Percentiles rank a stretch among this genome's conserved stretches.
phyloP scores from a whole-genome alignment of 2,329 filamentous ascomycete genomes.

The Penicillium fuscoglaucum region DNA sequence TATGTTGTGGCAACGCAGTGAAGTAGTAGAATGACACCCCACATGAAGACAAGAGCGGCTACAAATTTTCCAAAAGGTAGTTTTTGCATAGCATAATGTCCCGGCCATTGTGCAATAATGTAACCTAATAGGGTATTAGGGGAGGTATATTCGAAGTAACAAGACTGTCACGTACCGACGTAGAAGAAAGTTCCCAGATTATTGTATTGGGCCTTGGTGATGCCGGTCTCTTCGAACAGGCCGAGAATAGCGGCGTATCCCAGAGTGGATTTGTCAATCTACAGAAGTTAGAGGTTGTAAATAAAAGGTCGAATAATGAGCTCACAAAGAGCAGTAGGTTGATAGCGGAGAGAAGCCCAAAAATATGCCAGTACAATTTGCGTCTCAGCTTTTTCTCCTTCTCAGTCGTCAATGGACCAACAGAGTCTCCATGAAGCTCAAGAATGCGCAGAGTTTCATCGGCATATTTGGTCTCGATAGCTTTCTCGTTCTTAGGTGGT shows the following conservation, averaged over 20 bases:
- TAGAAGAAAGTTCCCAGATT: slow-evolving; percentile 48
- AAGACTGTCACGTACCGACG: slow-evolving; percentile 31
- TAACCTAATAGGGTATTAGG: slow-evolving; percentile 32
- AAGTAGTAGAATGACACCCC: slow-evolving; percentile 41
- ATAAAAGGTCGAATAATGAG: not conserved
- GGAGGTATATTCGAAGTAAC: too few species aligned
- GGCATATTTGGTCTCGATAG: slow-evolving; percentile 24
- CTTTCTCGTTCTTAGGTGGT: not conserved
- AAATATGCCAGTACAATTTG: slow-evolving; percentile 39
- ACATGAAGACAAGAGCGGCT: slow-evolving; percentile 29
- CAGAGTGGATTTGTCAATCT: slow-evolving; percentile 46
- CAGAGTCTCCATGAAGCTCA: slow-evolving; percentile 36
- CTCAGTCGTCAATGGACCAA: slow-evolving; percentile 36
- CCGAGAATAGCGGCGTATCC: slow-evolving; percentile 46
- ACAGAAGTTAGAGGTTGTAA: not conserved
- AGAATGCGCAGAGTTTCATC: slow-evolving; percentile 41
- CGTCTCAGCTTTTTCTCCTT: slow-evolving; percentile 32
- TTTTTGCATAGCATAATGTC: slow-evolving; percentile 45
- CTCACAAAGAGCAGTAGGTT: slow-evolving; percentile 43
- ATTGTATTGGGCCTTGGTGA: slow-evolving; percentile 42
- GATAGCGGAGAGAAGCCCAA: slow-evolving; percentile 36
- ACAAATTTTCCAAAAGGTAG: slow-evolving; percentile 44
- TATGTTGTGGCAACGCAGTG: slow-evolving; percentile 39
- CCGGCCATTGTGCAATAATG: slow-evolving; percentile 40
- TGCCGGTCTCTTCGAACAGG: slow-evolving; percentile 45